Conservation (phyloP, 805 yeast genomes). For the Metschnikowia santaceciliae region DNA sequence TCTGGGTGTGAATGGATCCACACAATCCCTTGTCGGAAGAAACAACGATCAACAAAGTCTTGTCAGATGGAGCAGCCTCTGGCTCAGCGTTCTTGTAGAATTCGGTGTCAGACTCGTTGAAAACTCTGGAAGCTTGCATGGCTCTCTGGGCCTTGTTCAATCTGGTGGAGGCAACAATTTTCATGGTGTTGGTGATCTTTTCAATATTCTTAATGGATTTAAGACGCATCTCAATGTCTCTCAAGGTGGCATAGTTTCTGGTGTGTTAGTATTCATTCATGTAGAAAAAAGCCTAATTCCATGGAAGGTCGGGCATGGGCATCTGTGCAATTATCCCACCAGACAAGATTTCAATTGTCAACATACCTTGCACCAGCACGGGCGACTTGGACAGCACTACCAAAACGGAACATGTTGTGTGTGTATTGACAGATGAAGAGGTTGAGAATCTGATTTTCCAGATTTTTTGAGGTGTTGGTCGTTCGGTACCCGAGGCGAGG, state of each 20-base stretch:
- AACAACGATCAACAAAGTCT: conserved; percentile 78
- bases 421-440: conserved; percentile 10
- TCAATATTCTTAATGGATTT: conserved; percentile 98
- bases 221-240: conserved; percentile 97
- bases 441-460: conserved; percentile 5
- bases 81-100: conserved; percentile 83
- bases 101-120: conserved; percentile 73
- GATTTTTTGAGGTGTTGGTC: conserved; percentile 18
- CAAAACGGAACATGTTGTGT: conserved; percentile 50
- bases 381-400: conserved; percentile 48
- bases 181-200: conserved; percentile 99
- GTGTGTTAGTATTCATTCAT: conserved; percentile 21
- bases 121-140: conserved; percentile 81
- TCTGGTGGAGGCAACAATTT: conserved; percentile 97
- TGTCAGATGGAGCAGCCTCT: conserved; percentile 50
- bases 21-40: conserved; percentile 94
- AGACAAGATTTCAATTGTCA: neutral
- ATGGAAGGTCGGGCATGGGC: no score
- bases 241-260: conserved; percentile 95
- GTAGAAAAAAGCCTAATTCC: neutral
- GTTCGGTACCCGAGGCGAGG: conserved; percentile 20
- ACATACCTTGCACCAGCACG: conserved; percentile 54
- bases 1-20: conserved; percentile 96
- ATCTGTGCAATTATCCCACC: neutral
- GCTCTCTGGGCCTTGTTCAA: conserved; percentile 94